Evolutionary conservation across 176 grass and related monocot genomes (phyloP).

Genomic region (Raddia guianensis): DNA sequence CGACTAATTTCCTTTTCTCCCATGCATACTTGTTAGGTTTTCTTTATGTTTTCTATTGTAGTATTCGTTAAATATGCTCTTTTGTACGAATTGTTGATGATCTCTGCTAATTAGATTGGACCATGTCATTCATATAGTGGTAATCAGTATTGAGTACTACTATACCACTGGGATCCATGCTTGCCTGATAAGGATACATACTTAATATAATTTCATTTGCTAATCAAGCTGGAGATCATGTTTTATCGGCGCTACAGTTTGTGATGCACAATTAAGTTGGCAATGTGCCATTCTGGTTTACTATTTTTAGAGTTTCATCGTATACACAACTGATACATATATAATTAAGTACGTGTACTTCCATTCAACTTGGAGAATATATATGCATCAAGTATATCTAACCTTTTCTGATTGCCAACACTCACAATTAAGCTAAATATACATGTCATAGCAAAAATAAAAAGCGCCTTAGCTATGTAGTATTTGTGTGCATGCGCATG

Average conservation of each 20-base stretch:
- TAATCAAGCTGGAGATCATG: neutral
- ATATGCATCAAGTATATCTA: neutral
- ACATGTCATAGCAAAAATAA: no score
- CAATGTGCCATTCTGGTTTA: neutral
- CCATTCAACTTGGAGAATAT: neutral
- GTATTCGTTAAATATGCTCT: neutral
- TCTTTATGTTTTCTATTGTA: neutral
- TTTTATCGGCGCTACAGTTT: neutral
- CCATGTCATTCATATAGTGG: neutral
- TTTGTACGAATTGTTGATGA: neutral
- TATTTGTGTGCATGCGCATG: neutral
- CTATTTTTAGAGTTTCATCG: neutral
- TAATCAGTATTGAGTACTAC: neutral
- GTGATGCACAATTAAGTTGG: constrained; percentile 4
- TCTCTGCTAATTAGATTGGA: neutral
- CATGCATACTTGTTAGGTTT: constrained; percentile 21
- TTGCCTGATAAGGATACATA: neutral
- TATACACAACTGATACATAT: neutral
- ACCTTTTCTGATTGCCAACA: constrained; percentile 26
- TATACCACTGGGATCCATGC: neutral
- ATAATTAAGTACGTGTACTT: neutral
- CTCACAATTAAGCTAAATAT: neutral
- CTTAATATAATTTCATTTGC: constrained; percentile 4
- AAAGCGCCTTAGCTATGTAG: no score
- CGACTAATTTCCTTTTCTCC: neutral